phyloP scores from a whole-genome alignment of 352 stramenopile species.

The Sclerospora graminicola region DNA sequence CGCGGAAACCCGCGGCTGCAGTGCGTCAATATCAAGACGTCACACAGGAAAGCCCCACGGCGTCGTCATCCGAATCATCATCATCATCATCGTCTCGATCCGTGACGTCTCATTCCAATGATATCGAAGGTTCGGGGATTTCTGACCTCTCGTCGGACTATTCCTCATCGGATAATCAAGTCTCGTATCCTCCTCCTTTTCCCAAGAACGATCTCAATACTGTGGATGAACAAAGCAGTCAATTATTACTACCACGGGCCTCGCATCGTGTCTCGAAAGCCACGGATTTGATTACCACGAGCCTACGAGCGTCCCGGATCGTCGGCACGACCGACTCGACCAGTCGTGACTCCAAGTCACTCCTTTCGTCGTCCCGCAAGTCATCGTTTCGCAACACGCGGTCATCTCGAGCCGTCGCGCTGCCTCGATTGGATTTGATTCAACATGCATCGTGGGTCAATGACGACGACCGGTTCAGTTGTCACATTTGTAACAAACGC shows the following conservation, averaged over 20 bases:
- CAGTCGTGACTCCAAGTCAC: too few relatives aligned
- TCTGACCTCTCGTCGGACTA: constrained; percentile 47
- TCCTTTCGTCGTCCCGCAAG: constrained; percentile 56
- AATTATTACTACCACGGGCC: constrained; percentile 25
- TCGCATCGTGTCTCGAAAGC: constrained; percentile 27
- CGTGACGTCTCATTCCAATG: constrained; percentile 62
- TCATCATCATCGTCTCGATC: constrained; percentile 41
- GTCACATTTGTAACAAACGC: constrained; percentile 83
- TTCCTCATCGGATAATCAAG: constrained; percentile 50
- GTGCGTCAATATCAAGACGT: constrained; percentile 22
- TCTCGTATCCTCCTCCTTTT: constrained; percentile 40
- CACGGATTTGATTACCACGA: constrained; percentile 34
- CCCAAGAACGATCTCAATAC: constrained; percentile 59
- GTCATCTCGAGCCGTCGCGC: constrained; percentile 58
- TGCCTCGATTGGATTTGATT: constrained; percentile 65
- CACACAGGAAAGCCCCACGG: constrained; percentile 48
- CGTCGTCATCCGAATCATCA: constrained; percentile 56
- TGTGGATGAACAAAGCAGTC: constrained; percentile 59
- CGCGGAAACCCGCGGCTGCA: constrained; percentile 12
- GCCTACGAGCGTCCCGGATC: constrained; percentile 25
- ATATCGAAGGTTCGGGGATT: constrained; percentile 46
- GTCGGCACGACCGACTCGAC: too few relatives aligned
- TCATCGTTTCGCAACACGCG: constrained; percentile 67
- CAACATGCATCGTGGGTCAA: constrained; percentile 81
- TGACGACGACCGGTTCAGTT: constrained; percentile 77